Evolutionary conservation across 805 yeast genomes (phyloP), one percentile per base, ranked within the genome.

Genomic region (Middelhovenomyces tepae): DNA sequence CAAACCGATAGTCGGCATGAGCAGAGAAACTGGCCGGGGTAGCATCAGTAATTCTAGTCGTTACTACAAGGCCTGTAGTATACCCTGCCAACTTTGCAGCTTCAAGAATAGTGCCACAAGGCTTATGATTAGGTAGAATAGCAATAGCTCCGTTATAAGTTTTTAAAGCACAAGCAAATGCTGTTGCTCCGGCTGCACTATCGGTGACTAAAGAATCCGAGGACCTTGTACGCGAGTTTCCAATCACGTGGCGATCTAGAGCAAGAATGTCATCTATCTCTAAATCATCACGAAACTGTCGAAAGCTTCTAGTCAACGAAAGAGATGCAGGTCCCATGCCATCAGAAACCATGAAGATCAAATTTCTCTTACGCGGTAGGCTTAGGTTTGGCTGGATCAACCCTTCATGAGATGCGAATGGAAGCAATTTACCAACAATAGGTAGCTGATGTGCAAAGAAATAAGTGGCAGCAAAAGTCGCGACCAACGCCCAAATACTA

Each of bases 141-240:
- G 85, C 94, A 53, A 87, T 81, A 8, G 94, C 95, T 10, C 93
- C 91, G 54, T 87, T 87, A 59, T 83, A 85, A 4, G 86, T 63
- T 61, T 87, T 87, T 47, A 75, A 50, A 4, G 76, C 89, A 56
- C 95, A 84, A 0, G 94, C 67, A 50, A 86, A 87, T 1, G 94
- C 95, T 9, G 95, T 85, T 10, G 95, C 97, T 10, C 95, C 96
- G 2, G 97, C 97, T 7, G 97, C 97, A 18, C 94, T 82, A 54
- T 87, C 97, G 0, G 97, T 87, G 39, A 87, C 73, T 47, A 82
- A 63, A 1, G 94, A 80, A 42, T 67, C 64, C 16, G 74, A 72
- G 11, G 94, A 81, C 40, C 86, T 67, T 0, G 97, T 87, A 45
- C 96, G 69, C 6, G 93, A 80, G 16, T 81, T 69, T 17, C 97